phyloP scores from a whole-genome alignment of 495 filamentous ascomycete genomes.

The Thermothielavioides terrestris region DNA sequence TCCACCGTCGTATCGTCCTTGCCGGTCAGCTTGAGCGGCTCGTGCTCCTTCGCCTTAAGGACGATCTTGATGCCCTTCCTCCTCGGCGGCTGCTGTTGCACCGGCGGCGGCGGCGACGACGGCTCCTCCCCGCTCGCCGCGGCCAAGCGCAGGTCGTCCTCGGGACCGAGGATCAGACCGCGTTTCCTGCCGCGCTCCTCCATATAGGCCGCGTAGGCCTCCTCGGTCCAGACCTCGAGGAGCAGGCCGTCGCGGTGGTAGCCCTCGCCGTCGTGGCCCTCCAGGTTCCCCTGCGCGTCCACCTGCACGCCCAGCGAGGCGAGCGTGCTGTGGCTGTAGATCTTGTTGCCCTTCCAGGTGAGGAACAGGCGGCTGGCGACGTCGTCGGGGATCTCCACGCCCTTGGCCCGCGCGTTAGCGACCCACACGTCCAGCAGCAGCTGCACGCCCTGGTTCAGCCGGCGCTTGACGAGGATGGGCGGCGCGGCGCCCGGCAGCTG shows the following conservation, averaged over 20 bases:
- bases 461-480: conserved; percentile 7
- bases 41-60: conserved; percentile 35
- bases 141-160: no score
- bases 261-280: conserved; percentile 25
- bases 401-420: not conserved
- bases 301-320: conserved; percentile 52
- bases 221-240: conserved; percentile 66
- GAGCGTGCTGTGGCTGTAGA: conserved; percentile 68
- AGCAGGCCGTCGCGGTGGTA: conserved; percentile 42
- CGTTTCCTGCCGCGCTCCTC: conserved; percentile 31
- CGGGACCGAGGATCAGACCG: conserved; percentile 18
- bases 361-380: conserved; percentile 50
- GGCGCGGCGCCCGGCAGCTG: conserved; percentile 2
- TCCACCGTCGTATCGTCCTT: conserved; percentile 30
- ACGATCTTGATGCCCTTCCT: conserved; percentile 52
- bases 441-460: conserved; percentile 14
- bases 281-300: conserved; percentile 28
- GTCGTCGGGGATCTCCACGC: conserved; percentile 1
- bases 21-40: conserved; percentile 30
- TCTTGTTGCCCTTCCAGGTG: conserved; percentile 65
- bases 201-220: conserved; percentile 43
- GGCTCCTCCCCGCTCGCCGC: not conserved
- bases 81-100: conserved; percentile 15
- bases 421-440: conserved; percentile 17
- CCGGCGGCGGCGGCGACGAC: conserved; percentile 3